These are phyloP conservation scores for Skeletonema menzelii DNA, from an alignment of 108 stramenopile species.

Conservation along the genomic window DNA sequence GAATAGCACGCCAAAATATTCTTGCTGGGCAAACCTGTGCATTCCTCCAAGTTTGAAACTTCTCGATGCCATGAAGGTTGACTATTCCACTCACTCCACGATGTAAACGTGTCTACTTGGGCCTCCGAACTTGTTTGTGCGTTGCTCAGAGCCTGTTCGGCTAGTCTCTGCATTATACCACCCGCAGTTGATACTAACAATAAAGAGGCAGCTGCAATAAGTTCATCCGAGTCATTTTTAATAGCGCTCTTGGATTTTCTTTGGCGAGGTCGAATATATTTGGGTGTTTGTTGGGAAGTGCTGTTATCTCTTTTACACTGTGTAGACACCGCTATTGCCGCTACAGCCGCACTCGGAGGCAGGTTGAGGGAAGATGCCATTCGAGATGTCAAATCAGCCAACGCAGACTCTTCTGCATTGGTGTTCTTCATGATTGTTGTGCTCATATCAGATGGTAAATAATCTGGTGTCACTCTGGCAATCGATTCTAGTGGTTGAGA, in stretches of 20 bases:
- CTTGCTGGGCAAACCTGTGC: slow-evolving; percentile 21
- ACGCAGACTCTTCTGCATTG: slow-evolving; percentile 19
- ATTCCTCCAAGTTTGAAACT: slow-evolving; percentile 32
- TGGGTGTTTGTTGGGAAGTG: neutral
- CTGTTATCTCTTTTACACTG: slow-evolving; percentile 26
- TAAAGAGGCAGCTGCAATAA: slow-evolving; percentile 33
- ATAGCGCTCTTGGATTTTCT: neutral
- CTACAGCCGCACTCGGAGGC: slow-evolving; percentile 13
- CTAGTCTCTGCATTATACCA: slow-evolving; percentile 37
- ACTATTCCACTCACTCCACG: slow-evolving; percentile 35
- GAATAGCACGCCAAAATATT: slow-evolving; percentile 32
- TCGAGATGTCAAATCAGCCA: slow-evolving; percentile 38
- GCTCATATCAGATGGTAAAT: neutral
- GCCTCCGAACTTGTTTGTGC: neutral
- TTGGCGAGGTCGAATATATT: slow-evolving; percentile 1
- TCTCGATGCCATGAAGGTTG: slow-evolving; percentile 41
- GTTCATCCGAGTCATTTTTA: slow-evolving; percentile 14
- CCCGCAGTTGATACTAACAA: slow-evolving; percentile 33
- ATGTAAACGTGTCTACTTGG: slow-evolving; percentile 1
- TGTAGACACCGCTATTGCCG: slow-evolving; percentile 20
- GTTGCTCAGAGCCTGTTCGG: slow-evolving; percentile 19
- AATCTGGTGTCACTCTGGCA: neutral
- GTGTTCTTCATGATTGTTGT: neutral
- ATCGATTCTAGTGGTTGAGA: neutral
- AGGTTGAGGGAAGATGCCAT: slow-evolving; percentile 26